Conservation (phyloP, 495 filamentous ascomycete genomes). For the Venustampulla echinocandica region DNA sequence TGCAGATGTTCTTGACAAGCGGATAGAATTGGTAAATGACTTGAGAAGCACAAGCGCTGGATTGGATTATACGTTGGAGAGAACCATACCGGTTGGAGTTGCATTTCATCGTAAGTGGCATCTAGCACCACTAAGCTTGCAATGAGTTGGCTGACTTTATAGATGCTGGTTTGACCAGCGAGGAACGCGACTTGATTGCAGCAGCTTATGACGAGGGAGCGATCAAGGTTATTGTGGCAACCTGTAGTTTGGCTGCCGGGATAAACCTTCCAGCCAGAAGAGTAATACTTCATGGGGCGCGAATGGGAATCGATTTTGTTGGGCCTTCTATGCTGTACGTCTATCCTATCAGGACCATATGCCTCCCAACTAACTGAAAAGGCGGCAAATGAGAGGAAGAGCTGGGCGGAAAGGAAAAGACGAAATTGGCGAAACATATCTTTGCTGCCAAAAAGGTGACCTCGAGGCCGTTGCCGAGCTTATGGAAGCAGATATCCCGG, state of each 20-base stretch:
- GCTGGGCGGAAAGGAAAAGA: slow-evolving; percentile 81
- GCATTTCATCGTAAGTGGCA: slow-evolving; percentile 63
- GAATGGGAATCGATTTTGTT: slow-evolving; percentile 71
- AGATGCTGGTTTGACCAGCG: slow-evolving; percentile 70
- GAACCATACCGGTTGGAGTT: slow-evolving; percentile 55
- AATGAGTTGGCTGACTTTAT: slow-evolving; percentile 6
- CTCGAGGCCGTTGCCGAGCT: slow-evolving; percentile 60
- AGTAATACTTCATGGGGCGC: slow-evolving; percentile 69
- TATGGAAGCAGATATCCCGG: slow-evolving; percentile 65
- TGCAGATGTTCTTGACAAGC: slow-evolving; percentile 41
- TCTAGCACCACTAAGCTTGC: background rate
- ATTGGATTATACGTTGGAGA: slow-evolving; percentile 57
- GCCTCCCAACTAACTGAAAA: slow-evolving; percentile 22
- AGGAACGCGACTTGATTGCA: slow-evolving; percentile 70
- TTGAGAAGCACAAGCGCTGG: slow-evolving; percentile 59
- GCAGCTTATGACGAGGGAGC: slow-evolving; percentile 62
- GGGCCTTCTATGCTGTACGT: slow-evolving; percentile 68
- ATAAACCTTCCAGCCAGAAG: slow-evolving; percentile 69
- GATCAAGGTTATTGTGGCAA: slow-evolving; percentile 68
- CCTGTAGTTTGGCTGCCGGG: slow-evolving; percentile 76
- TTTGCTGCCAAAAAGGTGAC: slow-evolving; percentile 66
- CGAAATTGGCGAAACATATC: slow-evolving; percentile 69
- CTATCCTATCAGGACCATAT: background rate
- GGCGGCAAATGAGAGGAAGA: slow-evolving; percentile 76
- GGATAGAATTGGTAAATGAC: slow-evolving; percentile 59